Percentiles rank a stretch among this genome's conserved stretches.
phyloP scores from a whole-genome alignment of 495 filamentous ascomycete species.

The Glonium stellatum region DNA sequence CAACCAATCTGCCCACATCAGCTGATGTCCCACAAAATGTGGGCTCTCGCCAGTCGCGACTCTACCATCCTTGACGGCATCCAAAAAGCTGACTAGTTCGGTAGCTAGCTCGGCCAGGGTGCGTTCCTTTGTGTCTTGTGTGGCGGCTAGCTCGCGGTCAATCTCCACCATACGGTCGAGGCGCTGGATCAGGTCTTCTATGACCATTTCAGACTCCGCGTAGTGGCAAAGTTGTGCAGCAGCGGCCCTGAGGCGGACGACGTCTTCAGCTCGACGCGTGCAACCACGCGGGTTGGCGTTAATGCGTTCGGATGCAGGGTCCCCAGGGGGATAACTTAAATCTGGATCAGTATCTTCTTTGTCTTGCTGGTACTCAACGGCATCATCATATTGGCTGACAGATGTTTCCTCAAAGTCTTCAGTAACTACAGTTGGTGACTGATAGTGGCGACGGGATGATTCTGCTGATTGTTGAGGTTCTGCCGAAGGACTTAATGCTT shows the following conservation, averaged over 20 bases:
- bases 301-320: background rate
- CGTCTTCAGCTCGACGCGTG: background rate
- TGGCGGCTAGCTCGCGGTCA: background rate
- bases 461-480: too few relatives aligned
- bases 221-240: slow-evolving; percentile 5
- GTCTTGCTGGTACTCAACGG: too few relatives aligned
- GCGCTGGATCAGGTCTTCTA: background rate
- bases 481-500: too few relatives aligned
- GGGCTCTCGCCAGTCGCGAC: slow-evolving; percentile 9
- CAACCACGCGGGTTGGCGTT: background rate
- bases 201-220: slow-evolving; percentile 4
- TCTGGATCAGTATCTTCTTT: too few relatives aligned
- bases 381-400: too few relatives aligned
- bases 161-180: slow-evolving; percentile 12
- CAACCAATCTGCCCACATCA: background rate
- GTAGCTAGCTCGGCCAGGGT: background rate
- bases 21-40: slow-evolving; percentile 12
- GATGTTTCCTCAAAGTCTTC: too few relatives aligned
- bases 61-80: background rate
- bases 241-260: background rate
- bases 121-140: too few relatives aligned
- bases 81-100: slow-evolving; percentile 3
- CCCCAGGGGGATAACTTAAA: too few relatives aligned
- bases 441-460: too few relatives aligned
- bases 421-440: too few relatives aligned